Percentiles rank a stretch among this genome's conserved stretches.
Conservation (phyloP, 2,329 filamentous ascomycete genomes). For the Capronia coronata region DNA sequence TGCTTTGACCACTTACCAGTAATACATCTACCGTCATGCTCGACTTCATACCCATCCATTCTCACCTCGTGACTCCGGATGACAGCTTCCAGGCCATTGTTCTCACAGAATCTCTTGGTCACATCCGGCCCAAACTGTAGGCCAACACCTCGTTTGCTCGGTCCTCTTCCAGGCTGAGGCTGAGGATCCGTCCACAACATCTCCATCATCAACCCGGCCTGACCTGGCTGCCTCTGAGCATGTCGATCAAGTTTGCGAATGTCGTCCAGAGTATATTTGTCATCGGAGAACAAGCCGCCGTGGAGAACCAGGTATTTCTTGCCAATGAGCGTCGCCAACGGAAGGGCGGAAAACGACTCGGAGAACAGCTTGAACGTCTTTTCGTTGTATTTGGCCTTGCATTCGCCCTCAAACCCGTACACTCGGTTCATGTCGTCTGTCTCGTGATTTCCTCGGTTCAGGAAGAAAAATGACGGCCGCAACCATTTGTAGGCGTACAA, state of each 20-base stretch:
- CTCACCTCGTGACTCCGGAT: constrained; percentile 97
- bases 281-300: constrained; percentile 38
- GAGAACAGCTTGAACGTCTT: constrained; percentile 95
- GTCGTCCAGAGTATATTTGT: constrained; percentile 84
- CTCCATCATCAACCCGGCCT: constrained; percentile 97
- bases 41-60: constrained; percentile 98
- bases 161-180: constrained; percentile 72
- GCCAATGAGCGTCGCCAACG: constrained; percentile 85
- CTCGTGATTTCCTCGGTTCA: constrained; percentile 97
- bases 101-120: constrained; percentile 93
- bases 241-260: constrained; percentile 89
- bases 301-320: constrained; percentile 29
- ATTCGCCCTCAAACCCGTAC: constrained; percentile 97
- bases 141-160: constrained; percentile 93
- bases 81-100: constrained; percentile 86
- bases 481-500: constrained; percentile 97
- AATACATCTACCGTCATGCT: constrained; percentile 92
- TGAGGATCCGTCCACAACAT: constrained; percentile 99
- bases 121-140: constrained; percentile 96
- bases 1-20: too few relatives aligned
- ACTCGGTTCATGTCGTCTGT: constrained; percentile 99
- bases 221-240: constrained; percentile 84
- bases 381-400: constrained; percentile 96
- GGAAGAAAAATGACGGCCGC: constrained; percentile 77
- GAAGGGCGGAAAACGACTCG: constrained; percentile 91